Conservation (phyloP, 202 grass and related monocot genomes). For the Dendrocalamus latiflorus region DNA sequence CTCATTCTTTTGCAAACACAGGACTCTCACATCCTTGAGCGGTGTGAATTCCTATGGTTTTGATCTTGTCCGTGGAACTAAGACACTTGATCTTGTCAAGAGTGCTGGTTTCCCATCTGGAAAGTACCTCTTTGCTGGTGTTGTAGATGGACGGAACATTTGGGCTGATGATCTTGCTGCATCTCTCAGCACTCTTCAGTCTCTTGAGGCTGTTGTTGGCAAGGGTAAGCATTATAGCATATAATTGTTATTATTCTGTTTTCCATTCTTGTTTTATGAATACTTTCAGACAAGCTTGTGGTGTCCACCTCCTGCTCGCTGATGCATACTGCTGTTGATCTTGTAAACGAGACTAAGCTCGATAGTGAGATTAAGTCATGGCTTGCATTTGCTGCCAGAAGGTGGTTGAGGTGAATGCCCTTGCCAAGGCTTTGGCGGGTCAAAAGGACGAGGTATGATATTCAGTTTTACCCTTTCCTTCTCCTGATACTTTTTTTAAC, state of each 20-base stretch:
- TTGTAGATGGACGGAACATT: slow-evolving; percentile 93
- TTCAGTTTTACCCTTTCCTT: not conserved
- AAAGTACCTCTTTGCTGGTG: slow-evolving; percentile 90
- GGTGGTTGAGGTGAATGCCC: slow-evolving; percentile 90
- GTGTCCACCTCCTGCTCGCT: slow-evolving; percentile 93
- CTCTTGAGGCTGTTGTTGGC: slow-evolving; percentile 77
- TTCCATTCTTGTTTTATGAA: not conserved
- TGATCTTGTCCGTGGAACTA: slow-evolving; percentile 79
- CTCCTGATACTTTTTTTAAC: not conserved
- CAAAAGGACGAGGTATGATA: slow-evolving; percentile 64
- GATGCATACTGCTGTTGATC: slow-evolving; percentile 94
- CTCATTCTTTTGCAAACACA: slow-evolving; percentile 33
- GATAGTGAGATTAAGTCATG: slow-evolving; percentile 93
- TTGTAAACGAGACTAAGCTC: slow-evolving; percentile 87
- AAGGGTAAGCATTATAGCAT: slow-evolving; percentile 62
- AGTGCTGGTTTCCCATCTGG: slow-evolving; percentile 64
- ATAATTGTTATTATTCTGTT: slow-evolving; percentile 7
- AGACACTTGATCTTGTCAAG: slow-evolving; percentile 86
- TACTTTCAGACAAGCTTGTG: slow-evolving; percentile 76
- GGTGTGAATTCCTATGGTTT: slow-evolving; percentile 72
- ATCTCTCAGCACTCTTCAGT: slow-evolving; percentile 71
- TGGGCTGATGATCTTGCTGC: slow-evolving; percentile 91
- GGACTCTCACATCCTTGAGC: slow-evolving; percentile 69
- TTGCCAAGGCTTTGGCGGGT: slow-evolving; percentile 76
- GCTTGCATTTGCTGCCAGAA: slow-evolving; percentile 98